A percentile compares a stretch with the other conserved stretches of the same genome.
Evolutionary conservation across 805 yeast genomes (phyloP).

Genomic region (Kuraishia ogatae): DNA sequence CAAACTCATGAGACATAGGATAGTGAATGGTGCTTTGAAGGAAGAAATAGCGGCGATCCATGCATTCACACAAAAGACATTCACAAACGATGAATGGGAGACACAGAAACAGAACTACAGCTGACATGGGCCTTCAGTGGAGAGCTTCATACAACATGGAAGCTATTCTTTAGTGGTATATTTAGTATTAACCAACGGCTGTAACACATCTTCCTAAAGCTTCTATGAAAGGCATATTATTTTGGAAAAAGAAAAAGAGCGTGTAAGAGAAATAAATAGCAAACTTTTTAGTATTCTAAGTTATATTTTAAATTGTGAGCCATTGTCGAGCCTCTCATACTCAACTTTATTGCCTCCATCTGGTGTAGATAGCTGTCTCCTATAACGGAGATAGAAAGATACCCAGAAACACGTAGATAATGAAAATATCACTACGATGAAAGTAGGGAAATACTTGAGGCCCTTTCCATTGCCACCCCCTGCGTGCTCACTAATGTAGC

Average conservation of each 20-base stretch:
- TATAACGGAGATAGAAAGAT: slow-evolving; percentile 13
- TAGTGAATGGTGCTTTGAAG: slow-evolving; percentile 71
- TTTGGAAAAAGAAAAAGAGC: neutral
- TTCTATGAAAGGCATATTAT: too few species aligned
- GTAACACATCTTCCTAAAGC: too few species aligned
- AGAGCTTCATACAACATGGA: too few species aligned
- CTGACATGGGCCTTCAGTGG: neutral
- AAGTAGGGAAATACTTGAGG: slow-evolving; percentile 20
- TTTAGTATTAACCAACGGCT: neutral
- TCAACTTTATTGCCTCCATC: slow-evolving; percentile 5
- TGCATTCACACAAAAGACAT: slow-evolving; percentile 91
- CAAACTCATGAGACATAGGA: slow-evolving; percentile 75
- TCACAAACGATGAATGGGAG: slow-evolving; percentile 85
- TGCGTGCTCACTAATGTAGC: slow-evolving; percentile 29
- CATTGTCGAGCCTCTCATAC: neutral
- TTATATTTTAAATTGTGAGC: neutral
- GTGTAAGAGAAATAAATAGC: neutral
- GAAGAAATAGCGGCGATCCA: slow-evolving; percentile 85
- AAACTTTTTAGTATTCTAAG: neutral
- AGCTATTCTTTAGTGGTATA: too few species aligned
- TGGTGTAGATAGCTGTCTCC: slow-evolving; percentile 1
- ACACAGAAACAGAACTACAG: slow-evolving; percentile 18
- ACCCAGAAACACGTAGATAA: slow-evolving; percentile 19
- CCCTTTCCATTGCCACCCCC: slow-evolving; percentile 17
- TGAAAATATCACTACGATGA: slow-evolving; percentile 13